Conservation (phyloP, 805 yeast species). For the Myxozyma lipomycoides region DNA sequence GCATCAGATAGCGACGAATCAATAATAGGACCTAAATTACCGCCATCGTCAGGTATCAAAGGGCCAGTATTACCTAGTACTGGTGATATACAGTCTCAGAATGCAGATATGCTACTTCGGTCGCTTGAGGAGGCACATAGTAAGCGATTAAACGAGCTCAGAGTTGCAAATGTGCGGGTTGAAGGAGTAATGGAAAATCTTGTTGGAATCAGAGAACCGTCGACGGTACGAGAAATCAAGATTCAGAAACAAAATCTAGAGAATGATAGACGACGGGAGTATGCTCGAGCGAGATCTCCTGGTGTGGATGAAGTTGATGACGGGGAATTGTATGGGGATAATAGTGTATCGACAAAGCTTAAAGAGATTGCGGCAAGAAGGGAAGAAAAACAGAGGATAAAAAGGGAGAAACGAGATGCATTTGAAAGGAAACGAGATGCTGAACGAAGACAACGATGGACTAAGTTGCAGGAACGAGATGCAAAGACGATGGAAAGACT, state of each 20-base stretch:
- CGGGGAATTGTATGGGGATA: constrained; percentile 11
- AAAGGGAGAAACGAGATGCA: constrained; percentile 21
- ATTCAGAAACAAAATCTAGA: constrained; percentile 17
- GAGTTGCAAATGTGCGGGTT: neutral
- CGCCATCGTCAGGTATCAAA: constrained; percentile 1
- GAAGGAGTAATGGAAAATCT: constrained; percentile 18
- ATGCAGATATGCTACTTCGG: constrained; percentile 2
- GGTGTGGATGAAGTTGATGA: constrained; percentile 23
- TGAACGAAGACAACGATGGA: constrained; percentile 24
- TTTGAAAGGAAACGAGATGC: constrained; percentile 22
- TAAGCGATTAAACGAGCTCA: neutral
- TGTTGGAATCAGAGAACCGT: constrained; percentile 8
- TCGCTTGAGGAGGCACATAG: constrained; percentile 13
- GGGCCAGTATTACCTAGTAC: constrained; percentile 20
- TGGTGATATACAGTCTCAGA: constrained; percentile 13
- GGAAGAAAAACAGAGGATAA: constrained; percentile 18
- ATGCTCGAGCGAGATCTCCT: constrained; percentile 12
- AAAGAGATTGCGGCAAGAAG: constrained; percentile 15
- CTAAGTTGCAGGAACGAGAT: constrained; percentile 18
- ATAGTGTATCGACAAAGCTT: constrained; percentile 4
- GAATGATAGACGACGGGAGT: constrained; percentile 18
- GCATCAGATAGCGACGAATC: constrained; percentile 2
- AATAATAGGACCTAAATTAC: constrained; percentile 15
- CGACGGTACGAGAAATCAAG: constrained; percentile 8
- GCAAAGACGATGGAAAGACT: constrained; percentile 23